A percentile compares a stretch with the other conserved stretches of the same genome.
Evolutionary conservation across 768 basidiomycete genomes (phyloP).

Genomic region (Exsudoporus frostii): DNA sequence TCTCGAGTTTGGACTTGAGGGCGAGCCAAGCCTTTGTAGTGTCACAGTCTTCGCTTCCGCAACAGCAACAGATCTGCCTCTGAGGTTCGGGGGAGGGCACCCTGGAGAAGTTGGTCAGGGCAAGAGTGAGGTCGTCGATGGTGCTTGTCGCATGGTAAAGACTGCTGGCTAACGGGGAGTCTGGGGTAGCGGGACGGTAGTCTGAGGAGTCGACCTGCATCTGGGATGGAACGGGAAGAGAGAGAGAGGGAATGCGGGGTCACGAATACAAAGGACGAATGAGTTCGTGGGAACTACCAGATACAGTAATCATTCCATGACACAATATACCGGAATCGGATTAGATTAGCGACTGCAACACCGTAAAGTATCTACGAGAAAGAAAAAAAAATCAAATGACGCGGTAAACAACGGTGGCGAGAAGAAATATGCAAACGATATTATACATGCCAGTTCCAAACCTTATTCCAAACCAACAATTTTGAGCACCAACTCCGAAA

Average conservation of each 20-base stretch:
- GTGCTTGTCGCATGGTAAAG: slow-evolving; percentile 54
- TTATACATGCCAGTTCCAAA: slow-evolving; percentile 15
- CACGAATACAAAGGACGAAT: not conserved
- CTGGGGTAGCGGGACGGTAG: slow-evolving; percentile 44
- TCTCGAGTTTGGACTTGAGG: slow-evolving; percentile 70
- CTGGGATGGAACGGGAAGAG: slow-evolving; percentile 4
- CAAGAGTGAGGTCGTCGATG: slow-evolving; percentile 77
- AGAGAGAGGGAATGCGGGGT: slow-evolving; percentile 1
- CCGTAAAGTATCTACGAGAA: slow-evolving; percentile 10
- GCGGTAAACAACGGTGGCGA: not conserved
- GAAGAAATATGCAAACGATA: slow-evolving; percentile 10
- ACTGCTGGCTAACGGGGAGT: slow-evolving; percentile 49
- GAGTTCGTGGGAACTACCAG: slow-evolving; percentile 18
- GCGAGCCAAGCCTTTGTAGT: slow-evolving; percentile 59
- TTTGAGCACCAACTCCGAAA: slow-evolving; percentile 56
- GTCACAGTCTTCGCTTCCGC: slow-evolving; percentile 63
- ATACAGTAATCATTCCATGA: slow-evolving; percentile 9
- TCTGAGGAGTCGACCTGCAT: slow-evolving; percentile 24
- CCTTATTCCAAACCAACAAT: slow-evolving; percentile 41
- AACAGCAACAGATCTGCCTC: slow-evolving; percentile 56
- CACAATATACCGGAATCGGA: not conserved
- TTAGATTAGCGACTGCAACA: slow-evolving; percentile 4
- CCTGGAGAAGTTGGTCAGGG: slow-evolving; percentile 68
- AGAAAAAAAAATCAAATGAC: slow-evolving; percentile 1
- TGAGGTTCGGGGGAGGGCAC: slow-evolving; percentile 71